These are phyloP conservation scores for Calocybe indica DNA, from an alignment of 768 basidiomycete species.

Conservation along the genomic window DNA sequence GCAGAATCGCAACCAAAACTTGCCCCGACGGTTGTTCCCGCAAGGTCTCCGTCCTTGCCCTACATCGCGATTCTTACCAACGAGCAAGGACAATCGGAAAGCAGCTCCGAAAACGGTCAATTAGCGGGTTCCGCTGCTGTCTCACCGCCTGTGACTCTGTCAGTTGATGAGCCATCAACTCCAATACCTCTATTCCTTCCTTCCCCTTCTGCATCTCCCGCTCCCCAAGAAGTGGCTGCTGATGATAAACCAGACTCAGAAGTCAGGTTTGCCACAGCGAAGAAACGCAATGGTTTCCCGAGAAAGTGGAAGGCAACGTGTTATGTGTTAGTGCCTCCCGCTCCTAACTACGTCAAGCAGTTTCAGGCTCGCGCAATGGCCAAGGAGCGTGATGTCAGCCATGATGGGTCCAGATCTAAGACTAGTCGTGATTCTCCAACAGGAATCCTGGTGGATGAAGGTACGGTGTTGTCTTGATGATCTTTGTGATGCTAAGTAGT, in stretches of 20 bases:
- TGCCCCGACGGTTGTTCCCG: no score
- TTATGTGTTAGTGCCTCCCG: slow-evolving; percentile 27
- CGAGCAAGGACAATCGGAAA: no score
- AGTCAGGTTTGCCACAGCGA: no score
- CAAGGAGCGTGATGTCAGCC: no score
- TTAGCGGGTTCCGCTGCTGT: no score
- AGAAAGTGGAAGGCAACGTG: background rate
- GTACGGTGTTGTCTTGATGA: slow-evolving; percentile 11
- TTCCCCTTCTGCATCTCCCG: slow-evolving; percentile 33
- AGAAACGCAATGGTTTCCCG: no score
- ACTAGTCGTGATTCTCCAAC: background rate
- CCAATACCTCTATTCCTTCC: slow-evolving; percentile 42
- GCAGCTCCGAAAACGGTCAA: no score
- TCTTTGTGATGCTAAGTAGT: slow-evolving; percentile 8
- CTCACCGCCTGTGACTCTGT: background rate
- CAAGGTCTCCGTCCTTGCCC: no score
- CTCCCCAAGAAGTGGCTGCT: background rate
- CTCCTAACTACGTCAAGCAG: slow-evolving; percentile 20
- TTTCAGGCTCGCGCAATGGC: slow-evolving; percentile 3
- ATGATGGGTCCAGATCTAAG: no score
- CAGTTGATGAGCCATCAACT: background rate
- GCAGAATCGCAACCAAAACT: no score
- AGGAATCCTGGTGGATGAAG: slow-evolving; percentile 12
- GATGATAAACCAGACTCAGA: no score
- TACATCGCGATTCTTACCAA: no score